These are phyloP conservation scores for Cytidiella melzeri DNA, from an alignment of 768 basidiomycete genomes.

Conservation along the genomic window DNA sequence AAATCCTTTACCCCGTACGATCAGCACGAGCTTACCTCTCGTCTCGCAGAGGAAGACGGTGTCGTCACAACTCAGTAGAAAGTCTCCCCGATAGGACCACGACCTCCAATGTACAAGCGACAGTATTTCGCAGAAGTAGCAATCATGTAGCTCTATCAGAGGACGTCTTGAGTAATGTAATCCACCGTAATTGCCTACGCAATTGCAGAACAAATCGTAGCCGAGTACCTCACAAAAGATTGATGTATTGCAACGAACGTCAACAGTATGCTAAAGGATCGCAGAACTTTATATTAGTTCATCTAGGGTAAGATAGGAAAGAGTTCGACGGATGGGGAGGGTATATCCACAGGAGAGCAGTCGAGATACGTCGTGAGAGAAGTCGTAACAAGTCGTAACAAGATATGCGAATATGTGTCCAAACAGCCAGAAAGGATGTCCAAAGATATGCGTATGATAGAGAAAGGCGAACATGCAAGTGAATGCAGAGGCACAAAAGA, in stretches of 20 bases:
- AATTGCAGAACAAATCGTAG: too few relatives aligned
- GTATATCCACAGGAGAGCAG: constrained; percentile 3
- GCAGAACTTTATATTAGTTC: neutral
- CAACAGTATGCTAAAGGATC: neutral
- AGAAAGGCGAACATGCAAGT: neutral
- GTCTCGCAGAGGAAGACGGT: constrained; percentile 35
- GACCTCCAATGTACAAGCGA: neutral
- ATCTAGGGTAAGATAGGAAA: neutral
- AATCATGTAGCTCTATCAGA: too few relatives aligned
- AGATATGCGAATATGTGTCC: neutral
- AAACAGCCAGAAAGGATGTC: neutral
- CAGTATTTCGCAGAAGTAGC: too few relatives aligned
- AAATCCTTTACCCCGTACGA: neutral
- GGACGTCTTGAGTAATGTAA: too few relatives aligned
- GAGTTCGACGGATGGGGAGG: neutral
- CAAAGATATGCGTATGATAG: neutral
- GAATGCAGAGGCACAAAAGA: neutral
- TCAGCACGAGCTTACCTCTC: too few relatives aligned
- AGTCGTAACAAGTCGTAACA: constrained; percentile 11
- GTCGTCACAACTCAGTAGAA: constrained; percentile 35
- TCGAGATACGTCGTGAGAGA: neutral
- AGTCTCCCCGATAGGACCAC: too few relatives aligned
- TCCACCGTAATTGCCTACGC: too few relatives aligned
- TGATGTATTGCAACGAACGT: neutral
- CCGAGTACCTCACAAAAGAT: too few relatives aligned